phyloP scores from a whole-genome alignment of 805 yeast species.

The Wickerhamiella lipophila region DNA sequence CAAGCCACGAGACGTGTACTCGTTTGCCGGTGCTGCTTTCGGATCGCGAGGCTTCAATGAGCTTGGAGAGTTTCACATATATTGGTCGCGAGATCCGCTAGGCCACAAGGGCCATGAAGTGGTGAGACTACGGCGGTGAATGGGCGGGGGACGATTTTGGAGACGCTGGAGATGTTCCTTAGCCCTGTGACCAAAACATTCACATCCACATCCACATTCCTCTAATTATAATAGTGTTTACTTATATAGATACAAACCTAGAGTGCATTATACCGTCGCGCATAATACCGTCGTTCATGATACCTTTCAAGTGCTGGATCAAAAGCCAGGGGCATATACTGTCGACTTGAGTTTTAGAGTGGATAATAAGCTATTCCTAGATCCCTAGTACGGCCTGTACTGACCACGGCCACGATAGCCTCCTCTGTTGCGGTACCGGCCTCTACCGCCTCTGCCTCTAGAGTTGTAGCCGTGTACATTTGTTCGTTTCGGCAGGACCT shows the following conservation, averaged over 20 bases:
- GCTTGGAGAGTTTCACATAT: conserved; percentile 21
- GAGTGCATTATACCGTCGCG: too few species aligned
- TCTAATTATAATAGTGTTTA: too few species aligned
- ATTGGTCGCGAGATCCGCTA: conserved; percentile 30
- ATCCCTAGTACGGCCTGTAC: conserved; percentile 33
- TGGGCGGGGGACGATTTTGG: too few species aligned
- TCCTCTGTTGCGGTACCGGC: conserved; percentile 29
- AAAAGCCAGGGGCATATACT: background rate
- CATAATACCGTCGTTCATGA: too few species aligned
- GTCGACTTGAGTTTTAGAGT: too few species aligned
- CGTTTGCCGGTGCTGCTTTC: conserved; percentile 19
- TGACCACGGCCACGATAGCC: conserved; percentile 33
- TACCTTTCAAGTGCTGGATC: too few species aligned
- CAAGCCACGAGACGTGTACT: conserved; percentile 25
- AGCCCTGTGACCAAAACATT: too few species aligned
- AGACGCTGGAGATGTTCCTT: too few species aligned
- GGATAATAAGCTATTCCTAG: too few species aligned
- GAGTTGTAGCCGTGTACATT: conserved; percentile 59
- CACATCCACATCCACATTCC: too few species aligned
- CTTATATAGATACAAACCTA: background rate
- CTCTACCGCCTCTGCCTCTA: conserved; percentile 41
- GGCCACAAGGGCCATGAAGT: conserved; percentile 28
- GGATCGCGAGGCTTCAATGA: conserved; percentile 16
- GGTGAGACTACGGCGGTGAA: conserved; percentile 5
- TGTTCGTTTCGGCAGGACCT: conserved; percentile 67